Percentiles rank a stretch among this genome's conserved stretches.
Evolutionary conservation across 805 yeast species (phyloP).

Genomic region (Lachancea cidri): DNA sequence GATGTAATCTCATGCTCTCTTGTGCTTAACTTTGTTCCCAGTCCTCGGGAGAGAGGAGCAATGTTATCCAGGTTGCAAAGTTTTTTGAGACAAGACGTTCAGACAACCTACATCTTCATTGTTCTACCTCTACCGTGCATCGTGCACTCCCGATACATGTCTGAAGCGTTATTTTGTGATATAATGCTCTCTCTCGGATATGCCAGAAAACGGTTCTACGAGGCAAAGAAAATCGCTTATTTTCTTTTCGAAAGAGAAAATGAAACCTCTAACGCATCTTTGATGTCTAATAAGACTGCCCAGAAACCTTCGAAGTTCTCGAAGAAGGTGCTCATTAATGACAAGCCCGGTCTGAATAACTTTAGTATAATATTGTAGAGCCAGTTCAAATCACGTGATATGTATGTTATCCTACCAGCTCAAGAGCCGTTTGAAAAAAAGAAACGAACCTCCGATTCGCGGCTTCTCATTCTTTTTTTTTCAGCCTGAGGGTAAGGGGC

Average conservation of each 20-base stretch:
- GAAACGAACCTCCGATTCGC: not conserved
- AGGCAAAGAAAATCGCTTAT: constrained; percentile 69
- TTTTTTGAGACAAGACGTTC: constrained; percentile 42
- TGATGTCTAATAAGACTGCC: not conserved
- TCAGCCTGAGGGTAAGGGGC: not conserved
- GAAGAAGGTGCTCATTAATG: constrained; percentile 45
- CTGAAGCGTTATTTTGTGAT: constrained; percentile 35
- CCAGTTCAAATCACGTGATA: not conserved
- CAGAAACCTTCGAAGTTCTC: constrained; percentile 2
- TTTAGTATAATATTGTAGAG: constrained; percentile 44
- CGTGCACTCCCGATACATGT: constrained; percentile 73
- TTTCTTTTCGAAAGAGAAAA: constrained; percentile 46
- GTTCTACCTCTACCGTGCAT: constrained; percentile 90
- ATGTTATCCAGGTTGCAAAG: constrained; percentile 61
- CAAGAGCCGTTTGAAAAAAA: not conserved
- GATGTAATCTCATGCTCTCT: constrained; percentile 74
- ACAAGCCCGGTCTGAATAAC: constrained; percentile 62
- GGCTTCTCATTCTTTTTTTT: not conserved
- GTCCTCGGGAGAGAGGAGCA: constrained; percentile 61
- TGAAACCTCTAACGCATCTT: not conserved
- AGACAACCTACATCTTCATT: constrained; percentile 48
- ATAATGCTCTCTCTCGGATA: constrained; percentile 65
- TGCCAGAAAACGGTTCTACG: constrained; percentile 39
- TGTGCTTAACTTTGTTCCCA: constrained; percentile 85
- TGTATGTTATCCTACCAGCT: no score